Evolutionary conservation across 306 rosid genomes (phyloP).

Genomic region (cucumber (Cucumis sativus)): DNA sequence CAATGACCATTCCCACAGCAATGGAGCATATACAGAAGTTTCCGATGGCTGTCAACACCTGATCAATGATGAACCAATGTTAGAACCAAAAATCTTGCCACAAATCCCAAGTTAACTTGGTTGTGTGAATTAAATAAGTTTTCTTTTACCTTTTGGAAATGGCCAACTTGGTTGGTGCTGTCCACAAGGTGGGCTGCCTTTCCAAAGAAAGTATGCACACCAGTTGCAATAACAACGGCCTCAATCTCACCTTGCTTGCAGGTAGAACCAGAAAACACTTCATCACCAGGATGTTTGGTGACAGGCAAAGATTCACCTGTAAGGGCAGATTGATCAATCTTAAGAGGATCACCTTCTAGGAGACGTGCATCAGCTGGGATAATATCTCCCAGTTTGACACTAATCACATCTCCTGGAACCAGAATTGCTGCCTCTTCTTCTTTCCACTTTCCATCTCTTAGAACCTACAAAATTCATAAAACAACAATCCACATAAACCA

Average conservation of each 20-base stretch:
- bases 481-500: background rate
- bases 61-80: background rate
- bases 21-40: constrained; percentile 89
- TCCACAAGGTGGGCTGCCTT: constrained; percentile 96
- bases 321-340: constrained; percentile 86
- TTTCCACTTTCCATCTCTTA: constrained; percentile 75
- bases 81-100: background rate
- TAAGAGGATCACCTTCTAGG: constrained; percentile 73
- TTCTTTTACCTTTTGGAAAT: constrained; percentile 63
- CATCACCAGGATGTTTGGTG: constrained; percentile 60
- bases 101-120: background rate
- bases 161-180: constrained; percentile 91
- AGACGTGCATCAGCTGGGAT: constrained; percentile 92
- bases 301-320: constrained; percentile 90
- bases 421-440: constrained; percentile 70
- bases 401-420: constrained; percentile 86
- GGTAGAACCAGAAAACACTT: constrained; percentile 81
- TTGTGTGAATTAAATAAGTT: background rate
- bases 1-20: constrained; percentile 70
- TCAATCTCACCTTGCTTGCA: constrained; percentile 95
- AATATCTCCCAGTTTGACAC: constrained; percentile 88
- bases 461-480: constrained; percentile 27
- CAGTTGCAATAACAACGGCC: constrained; percentile 89
- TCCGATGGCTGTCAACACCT: constrained; percentile 92
- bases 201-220: constrained; percentile 88